Evolutionary conservation across 129 eudicot genomes (phyloP), one percentile per base, ranked within the genome.

Genomic region (Artemisia tridentata): DNA sequence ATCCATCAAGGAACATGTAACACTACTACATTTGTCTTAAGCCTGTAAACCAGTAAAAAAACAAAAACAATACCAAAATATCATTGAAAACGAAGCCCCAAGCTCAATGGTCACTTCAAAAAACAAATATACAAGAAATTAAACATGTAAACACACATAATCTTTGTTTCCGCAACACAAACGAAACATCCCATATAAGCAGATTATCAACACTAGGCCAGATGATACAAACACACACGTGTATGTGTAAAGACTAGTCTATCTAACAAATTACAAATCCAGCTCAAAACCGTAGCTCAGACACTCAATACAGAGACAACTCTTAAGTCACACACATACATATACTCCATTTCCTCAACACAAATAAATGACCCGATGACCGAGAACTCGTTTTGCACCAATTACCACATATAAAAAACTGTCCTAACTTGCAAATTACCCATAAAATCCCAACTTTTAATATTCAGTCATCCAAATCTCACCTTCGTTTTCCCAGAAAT

Each of bases 301-400:
- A 27, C 20, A 12, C 27, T 55, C 27, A 17, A n/a, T 55, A 18
- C 61, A 55, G 0, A 18, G 18, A 55, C 17, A 56, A 41, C 14
- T 70, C 45, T 8, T 38, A 41, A 56, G 31, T 12, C n/a, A n/a
- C 16, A 49, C 3, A 62, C 7, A 52, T 55, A 61, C 17, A 20
- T 50, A 76, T 59, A 34, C 54, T 59, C 61, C 74, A 76, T 31
- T 20, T 68, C 55, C 63, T 18, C 54, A 63, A 16, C 18, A 71
- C 65, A 48, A 50, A 51, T 53, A 15, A 16, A 70, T 11, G 41
- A 7, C 7, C 25, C 21, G 63, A 31, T n/a, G 31, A 68, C 55
- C 64, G 5, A 11, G 15, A 29, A 63, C 14, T 55, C 19, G 16
- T 29, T 13, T 15, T 55, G 50, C 53, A 63, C 67, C n/a, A n/a